phyloP scores from a whole-genome alignment of 2,329 filamentous ascomycete genomes.

The Neopestalotiopsis sp. region DNA sequence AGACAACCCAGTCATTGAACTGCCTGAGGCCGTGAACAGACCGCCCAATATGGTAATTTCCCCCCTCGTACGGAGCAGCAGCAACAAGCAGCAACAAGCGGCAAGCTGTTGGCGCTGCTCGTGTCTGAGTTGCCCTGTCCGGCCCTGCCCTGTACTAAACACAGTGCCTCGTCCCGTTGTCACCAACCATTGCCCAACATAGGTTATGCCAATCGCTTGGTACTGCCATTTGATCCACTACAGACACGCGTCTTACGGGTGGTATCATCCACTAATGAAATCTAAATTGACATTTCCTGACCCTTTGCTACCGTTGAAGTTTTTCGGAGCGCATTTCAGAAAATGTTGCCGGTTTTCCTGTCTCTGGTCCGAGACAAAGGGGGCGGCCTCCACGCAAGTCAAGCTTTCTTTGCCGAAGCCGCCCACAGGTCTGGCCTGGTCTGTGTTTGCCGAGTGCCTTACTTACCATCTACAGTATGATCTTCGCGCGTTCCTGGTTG shows the following conservation, averaged over 20 bases:
- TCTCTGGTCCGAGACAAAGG: constrained; percentile 1
- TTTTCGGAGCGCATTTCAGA: not conserved
- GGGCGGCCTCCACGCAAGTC: constrained; percentile 1
- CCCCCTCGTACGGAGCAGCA: not conserved
- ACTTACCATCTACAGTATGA: not conserved
- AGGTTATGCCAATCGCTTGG: not conserved
- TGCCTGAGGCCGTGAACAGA: constrained; percentile 8
- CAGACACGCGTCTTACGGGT: constrained; percentile 17
- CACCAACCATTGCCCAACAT: not conserved
- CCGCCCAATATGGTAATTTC: not conserved
- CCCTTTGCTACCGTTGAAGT: not conserved
- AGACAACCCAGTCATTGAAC: not conserved
- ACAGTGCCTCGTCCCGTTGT: constrained; percentile 6
- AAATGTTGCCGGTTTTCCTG: constrained; percentile 1
- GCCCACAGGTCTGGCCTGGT: not conserved
- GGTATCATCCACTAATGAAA: constrained; percentile 12
- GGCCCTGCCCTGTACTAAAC: not conserved
- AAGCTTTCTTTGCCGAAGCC: constrained; percentile 1
- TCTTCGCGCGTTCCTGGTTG: not conserved
- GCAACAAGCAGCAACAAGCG: not conserved
- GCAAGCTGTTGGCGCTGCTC: not conserved
- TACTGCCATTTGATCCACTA: constrained; percentile 7
- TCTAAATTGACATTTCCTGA: not conserved
- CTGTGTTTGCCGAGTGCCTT: not conserved
- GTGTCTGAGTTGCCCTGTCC: not conserved